These are phyloP conservation scores for Blepharisma undulans DNA, from an alignment of 169 alveolate genomes.

Conservation along the genomic window DNA sequence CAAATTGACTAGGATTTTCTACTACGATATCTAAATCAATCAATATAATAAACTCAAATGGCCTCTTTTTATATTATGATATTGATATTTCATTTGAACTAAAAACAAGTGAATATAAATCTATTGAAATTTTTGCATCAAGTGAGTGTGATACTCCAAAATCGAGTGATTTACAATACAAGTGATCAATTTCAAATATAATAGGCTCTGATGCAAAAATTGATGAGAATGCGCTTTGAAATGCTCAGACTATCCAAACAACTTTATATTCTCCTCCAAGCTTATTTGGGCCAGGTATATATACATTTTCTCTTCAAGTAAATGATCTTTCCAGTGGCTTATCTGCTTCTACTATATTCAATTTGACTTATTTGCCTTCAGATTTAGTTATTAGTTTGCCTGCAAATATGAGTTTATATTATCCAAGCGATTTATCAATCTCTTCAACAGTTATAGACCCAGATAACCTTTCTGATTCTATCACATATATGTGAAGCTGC, in stretches of 20 bases:
- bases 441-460: background rate
- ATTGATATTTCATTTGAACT: background rate
- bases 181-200: background rate
- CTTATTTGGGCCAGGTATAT: background rate
- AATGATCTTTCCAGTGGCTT: background rate
- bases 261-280: background rate
- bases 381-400: background rate
- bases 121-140: background rate
- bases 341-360: background rate
- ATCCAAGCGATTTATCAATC: background rate
- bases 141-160: background rate
- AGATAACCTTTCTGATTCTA: background rate
- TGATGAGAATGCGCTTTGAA: background rate
- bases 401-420: background rate
- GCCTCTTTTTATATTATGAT: background rate
- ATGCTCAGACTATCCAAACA: background rate
- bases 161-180: background rate
- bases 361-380: background rate
- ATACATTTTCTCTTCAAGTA: background rate
- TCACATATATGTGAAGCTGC: background rate
- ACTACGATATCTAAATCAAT: background rate
- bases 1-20: background rate
- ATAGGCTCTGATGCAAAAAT: background rate
- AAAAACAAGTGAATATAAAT: background rate
- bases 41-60: background rate